phyloP scores from a whole-genome alignment of 306 rosid genomes.

The Boehmeria nivea region DNA sequence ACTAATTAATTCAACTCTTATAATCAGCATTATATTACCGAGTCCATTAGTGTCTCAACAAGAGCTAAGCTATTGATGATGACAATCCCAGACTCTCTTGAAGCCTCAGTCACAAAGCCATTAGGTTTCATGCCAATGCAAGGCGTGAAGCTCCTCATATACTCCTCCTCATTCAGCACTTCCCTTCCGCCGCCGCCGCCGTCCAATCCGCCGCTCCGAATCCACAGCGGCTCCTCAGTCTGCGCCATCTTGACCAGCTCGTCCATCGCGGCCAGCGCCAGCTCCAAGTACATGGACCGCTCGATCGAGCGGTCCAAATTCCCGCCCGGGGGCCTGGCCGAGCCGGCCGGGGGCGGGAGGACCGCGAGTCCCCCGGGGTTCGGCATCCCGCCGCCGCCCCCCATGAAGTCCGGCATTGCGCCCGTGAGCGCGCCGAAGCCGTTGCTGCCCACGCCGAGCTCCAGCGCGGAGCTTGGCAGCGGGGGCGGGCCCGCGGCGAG shows the following conservation, averaged over 20 bases:
- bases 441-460: constrained; percentile 86
- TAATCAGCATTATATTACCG: constrained; percentile 41
- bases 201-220: constrained; percentile 57
- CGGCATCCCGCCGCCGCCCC: constrained; percentile 51
- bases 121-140: constrained; percentile 79
- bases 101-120: constrained; percentile 73
- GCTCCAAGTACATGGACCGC: constrained; percentile 83
- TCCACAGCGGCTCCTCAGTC: constrained; percentile 79
- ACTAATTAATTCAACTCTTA: background rate
- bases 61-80: constrained; percentile 84
- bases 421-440: constrained; percentile 58
- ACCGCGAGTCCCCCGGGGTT: constrained; percentile 35
- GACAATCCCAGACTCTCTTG: constrained; percentile 81
- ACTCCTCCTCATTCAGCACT: constrained; percentile 71
- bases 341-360: constrained; percentile 19
- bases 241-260: constrained; percentile 88
- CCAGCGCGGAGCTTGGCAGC: constrained; percentile 71
- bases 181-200: constrained; percentile 53
- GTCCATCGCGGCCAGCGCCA: constrained; percentile 92
- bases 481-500: constrained; percentile 43
- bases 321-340: too few species aligned
- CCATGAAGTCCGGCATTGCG: constrained; percentile 34
- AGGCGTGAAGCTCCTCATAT: constrained; percentile 62
- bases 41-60: constrained; percentile 87
- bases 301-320: constrained; percentile 67